Evolutionary conservation across 345 rosid species (phyloP), one percentile per base, ranked within the genome.

Genomic region (Noccaea bulbosa): DNA sequence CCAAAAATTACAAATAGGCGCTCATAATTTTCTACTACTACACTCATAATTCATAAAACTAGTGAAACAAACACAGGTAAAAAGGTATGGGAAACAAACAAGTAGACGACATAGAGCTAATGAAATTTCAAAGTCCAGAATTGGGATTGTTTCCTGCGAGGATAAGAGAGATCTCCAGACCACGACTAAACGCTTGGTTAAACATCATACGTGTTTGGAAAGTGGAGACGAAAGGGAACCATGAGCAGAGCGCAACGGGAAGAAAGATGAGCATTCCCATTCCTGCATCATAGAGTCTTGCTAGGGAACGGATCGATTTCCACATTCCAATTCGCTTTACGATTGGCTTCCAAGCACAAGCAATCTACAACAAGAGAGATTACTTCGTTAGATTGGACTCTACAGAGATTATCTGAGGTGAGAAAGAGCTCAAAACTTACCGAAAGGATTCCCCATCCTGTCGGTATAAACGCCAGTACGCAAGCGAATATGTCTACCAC

Each of bases 201-300:
- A 85, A 93, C 98, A 93, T 93, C 64, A 94, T 88, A 49, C 99
- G 84, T 2, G 99, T 94, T 69, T 94, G 99, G 85, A 94, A 94
- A 15, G 99, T 94, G 5, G 99, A 91, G 27, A 94, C 83, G 7
- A 94, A 94, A 0, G 99, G 99, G 82, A 94, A 94, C 97, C 97
- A 94, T 1, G 99, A 90, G 39, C 84, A 85, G 8, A 94, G 77
- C 0, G 99, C 95, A 0, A 94, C 71, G 0, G 97, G 96, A 11
- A 94, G 71, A 72, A 94, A 94, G 76, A 94, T 86, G 1, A 94
- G 40, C 95, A 91, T 94, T 53, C 99, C 99, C 98, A 94, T 91
- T 40, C 90, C 88, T 1, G 99, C 98, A 51, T 91, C 99, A 4
- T 84, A 91, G 4, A 91, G 85, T 9, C 96, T 86, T 2, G 90